These are phyloP conservation scores for Paramecium sonneborni DNA, from an alignment of 73 alveolate genomes.

Conservation along the genomic window DNA sequence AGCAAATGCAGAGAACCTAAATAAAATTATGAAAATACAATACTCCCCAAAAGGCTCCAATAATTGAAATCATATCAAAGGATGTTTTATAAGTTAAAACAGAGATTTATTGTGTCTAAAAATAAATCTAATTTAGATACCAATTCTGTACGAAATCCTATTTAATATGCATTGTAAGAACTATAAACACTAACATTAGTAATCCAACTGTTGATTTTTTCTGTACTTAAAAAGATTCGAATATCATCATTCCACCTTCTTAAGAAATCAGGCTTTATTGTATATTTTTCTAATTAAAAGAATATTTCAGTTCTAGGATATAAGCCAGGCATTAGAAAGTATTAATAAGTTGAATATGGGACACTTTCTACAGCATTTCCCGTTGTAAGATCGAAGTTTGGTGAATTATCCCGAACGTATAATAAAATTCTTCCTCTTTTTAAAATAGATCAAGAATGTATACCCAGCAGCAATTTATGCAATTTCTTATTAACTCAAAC, in stretches of 20 bases:
- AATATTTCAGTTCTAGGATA: conserved; percentile 61
- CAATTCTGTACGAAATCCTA: conserved; percentile 37
- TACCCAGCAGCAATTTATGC: conserved; percentile 29
- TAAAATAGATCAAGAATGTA: neutral
- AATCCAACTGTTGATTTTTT: conserved; percentile 7
- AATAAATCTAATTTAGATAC: neutral
- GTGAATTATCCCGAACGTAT: conserved; percentile 21
- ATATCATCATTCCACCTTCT: conserved; percentile 36
- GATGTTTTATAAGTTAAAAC: conserved; percentile 29
- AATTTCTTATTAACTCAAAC: neutral
- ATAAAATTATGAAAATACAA: neutral
- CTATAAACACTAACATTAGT: conserved; percentile 52
- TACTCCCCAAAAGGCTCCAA: conserved; percentile 71
- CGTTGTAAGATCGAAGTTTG: conserved; percentile 45
- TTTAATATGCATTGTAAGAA: conserved; percentile 19
- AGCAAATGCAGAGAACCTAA: conserved; percentile 63
- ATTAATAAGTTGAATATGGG: conserved; percentile 14
- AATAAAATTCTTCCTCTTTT: conserved; percentile 62
- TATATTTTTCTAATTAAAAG: neutral
- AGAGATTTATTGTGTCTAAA: neutral
- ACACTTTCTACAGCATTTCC: conserved; percentile 42
- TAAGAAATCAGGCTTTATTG: conserved; percentile 57
- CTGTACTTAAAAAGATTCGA: neutral
- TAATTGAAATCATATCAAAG: conserved; percentile 53
- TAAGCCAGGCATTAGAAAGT: conserved; percentile 60